Percentiles rank a stretch among this genome's conserved stretches.
Evolutionary conservation across 805 yeast species (phyloP).

Genomic region (Candida insectalens): DNA sequence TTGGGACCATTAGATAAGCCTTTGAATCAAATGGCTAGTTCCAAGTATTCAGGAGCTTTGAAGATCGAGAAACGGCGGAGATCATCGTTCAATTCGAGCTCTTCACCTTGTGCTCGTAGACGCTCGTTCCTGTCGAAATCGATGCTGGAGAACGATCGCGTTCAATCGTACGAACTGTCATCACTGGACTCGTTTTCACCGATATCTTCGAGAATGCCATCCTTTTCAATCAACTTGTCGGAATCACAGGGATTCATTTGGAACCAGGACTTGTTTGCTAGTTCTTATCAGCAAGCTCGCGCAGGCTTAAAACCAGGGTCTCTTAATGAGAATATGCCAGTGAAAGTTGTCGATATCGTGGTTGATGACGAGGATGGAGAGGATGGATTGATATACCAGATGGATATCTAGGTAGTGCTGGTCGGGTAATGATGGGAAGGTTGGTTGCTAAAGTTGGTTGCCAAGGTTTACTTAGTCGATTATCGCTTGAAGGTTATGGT

Average conservation of each 20-base stretch:
- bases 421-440: neutral
- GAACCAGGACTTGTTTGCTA: slow-evolving; percentile 70
- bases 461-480: too few relatives aligned
- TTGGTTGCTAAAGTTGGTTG: neutral
- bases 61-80: slow-evolving; percentile 15
- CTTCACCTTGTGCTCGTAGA: slow-evolving; percentile 47
- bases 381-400: slow-evolving; percentile 2
- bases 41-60: too few relatives aligned
- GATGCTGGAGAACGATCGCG: slow-evolving; percentile 49
- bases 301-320: slow-evolving; percentile 23
- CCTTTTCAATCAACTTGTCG: slow-evolving; percentile 35
- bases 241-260: slow-evolving; percentile 70
- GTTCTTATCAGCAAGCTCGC: slow-evolving; percentile 52
- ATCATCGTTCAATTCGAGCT: slow-evolving; percentile 26
- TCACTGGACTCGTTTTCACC: slow-evolving; percentile 11
- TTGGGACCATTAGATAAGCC: too few relatives aligned
- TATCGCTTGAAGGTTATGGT: too few relatives aligned
- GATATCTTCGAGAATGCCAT: slow-evolving; percentile 15
- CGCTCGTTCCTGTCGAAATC: slow-evolving; percentile 45
- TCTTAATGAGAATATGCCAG: slow-evolving; percentile 10
- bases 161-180: slow-evolving; percentile 39
- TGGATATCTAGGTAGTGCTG: neutral
- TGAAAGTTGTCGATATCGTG: slow-evolving; percentile 18
- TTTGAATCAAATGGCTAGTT: too few relatives aligned
- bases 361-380: slow-evolving; percentile 9